Base-by-base conservation (phyloP, 108 stramenopile genomes). In the Fragilaria crotonensis region DNA sequence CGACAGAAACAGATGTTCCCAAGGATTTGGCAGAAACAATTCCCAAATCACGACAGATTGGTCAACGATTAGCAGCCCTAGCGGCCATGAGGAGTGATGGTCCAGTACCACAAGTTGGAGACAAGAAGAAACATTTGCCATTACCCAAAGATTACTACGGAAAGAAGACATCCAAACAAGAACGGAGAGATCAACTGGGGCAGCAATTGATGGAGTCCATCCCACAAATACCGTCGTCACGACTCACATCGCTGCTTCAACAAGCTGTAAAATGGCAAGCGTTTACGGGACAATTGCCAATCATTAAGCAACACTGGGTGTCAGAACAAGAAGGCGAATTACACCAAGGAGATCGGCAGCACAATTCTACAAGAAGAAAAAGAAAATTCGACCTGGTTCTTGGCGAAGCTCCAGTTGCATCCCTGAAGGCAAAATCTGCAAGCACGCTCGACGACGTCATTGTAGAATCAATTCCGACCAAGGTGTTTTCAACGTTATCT, bases 221-320 rank as follows among this genome's bases (percentile, higher is more conserved):
- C 0, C 85, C 83, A 14, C 70, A 79, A 21, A 77, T 85, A 17
- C 92, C 94, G 2, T 52, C 79, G 45, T 70, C 76, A 28, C 73
- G 94, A 44, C 75, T 98, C 14, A 53, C 77, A 23, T 60, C 80
- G n/a, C 68, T 98, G 59, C 41, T 98, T 23, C 90, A 93, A 41
- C 92, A 96, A 62, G 93, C 95, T 1, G 64, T 95, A 20, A 84
- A 91, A 58, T 98, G 85, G 83, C 95, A 95, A 60, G 66, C 68
- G 33, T 67, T 79, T 61, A 85, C 83, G 1, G 92, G 87, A 18
- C 53, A 66, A 45, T 62, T 85, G 48, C 87, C 87, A 4, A 70
- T 62, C 20, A 70, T 82, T 7, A 52, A 68, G 27, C 41, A 80
- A 61, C 41, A 44, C 23, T 62, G 63, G 33, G 51, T 41, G 47